A percentile compares a stretch with the other conserved stretches of the same genome.
Conservation (phyloP, 805 yeast species). For the Pichia phayaonensis region DNA sequence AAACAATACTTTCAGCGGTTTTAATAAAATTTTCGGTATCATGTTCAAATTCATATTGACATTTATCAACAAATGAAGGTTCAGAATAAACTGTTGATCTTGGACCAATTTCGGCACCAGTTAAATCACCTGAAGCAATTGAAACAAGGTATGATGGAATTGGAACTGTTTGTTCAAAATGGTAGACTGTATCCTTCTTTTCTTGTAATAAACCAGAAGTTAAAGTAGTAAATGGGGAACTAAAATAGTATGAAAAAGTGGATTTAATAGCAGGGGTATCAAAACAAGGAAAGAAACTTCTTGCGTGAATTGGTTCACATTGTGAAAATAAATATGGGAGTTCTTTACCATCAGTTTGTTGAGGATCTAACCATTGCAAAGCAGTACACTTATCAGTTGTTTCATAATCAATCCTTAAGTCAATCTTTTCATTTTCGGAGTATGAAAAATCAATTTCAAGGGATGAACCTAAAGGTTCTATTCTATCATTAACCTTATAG, state of each 20-base stretch:
- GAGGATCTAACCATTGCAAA: conserved; percentile 72
- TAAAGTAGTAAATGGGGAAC: conserved; percentile 60
- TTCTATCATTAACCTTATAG: conserved; percentile 33
- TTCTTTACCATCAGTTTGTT: conserved; percentile 64
- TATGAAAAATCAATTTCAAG: conserved; percentile 30
- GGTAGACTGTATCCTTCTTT: conserved; percentile 31
- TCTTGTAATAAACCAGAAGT: conserved; percentile 48
- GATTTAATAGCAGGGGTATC: conserved; percentile 86
- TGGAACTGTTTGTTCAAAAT: conserved; percentile 68
- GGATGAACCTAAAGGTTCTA: conserved; percentile 55
- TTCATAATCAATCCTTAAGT: conserved; percentile 42
- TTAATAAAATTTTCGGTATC: conserved; percentile 76
- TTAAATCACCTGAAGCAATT: conserved; percentile 76
- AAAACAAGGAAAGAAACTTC: conserved; percentile 81
- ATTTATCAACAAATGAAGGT: conserved; percentile 56
- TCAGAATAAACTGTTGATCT: conserved; percentile 79
- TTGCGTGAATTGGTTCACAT: conserved; percentile 86
- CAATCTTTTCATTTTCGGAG: conserved; percentile 7
- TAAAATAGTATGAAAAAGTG: conserved; percentile 48
- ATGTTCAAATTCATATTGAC: conserved; percentile 71
- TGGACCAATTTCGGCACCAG: conserved; percentile 67
- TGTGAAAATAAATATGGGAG: conserved; percentile 77
- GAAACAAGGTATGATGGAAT: conserved; percentile 82
- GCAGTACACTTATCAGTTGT: conserved; percentile 80
- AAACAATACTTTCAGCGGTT: conserved; percentile 70